Base-by-base conservation (phyloP, 345 rosid species). In the Limnanthes douglasii region DNA sequence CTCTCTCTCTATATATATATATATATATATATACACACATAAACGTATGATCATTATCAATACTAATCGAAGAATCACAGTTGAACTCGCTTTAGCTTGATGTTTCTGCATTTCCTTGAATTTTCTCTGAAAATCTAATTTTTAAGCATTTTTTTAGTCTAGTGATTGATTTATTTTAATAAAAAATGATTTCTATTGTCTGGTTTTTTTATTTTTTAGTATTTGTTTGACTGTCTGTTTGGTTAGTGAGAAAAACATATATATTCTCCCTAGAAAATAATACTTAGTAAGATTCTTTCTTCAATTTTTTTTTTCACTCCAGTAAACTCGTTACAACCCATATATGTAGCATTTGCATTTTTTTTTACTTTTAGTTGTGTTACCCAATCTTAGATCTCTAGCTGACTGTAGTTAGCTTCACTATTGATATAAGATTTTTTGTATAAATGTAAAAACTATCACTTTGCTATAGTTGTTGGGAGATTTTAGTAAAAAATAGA, bases 211-310 rank as follows among this genome's bases (percentile, higher is more conserved):
- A 11, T 35, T 25, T 11, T n/a, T 27, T 21, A 15, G 17, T 9
- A 7, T 8, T 2, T 1, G 5, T 6, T 18, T 25, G 8, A 5
- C 21, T 6, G 40, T 39, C 20, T 60, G 45, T 45, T 60, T 57
- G 65, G 51, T 23, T 43, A 5, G 29, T 18, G 43, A 47, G 65
- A 57, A 44, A 49, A n/a, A n/a, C n/a, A n/a, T n/a, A n/a, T n/a
- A n/a, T n/a, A n/a, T n/a, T n/a, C n/a, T n/a, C n/a, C n/a, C n/a
- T n/a, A n/a, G n/a, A n/a, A n/a, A n/a, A n/a, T n/a, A n/a, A n/a
- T n/a, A n/a, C n/a, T n/a, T n/a, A n/a, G n/a, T n/a, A n/a, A n/a
- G n/a, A n/a, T n/a, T n/a, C n/a, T n/a, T n/a, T n/a, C n/a, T n/a
- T n/a, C n/a, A n/a, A n/a, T n/a, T n/a, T n/a, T n/a, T n/a, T n/a